These are phyloP conservation scores for Phytophthora megakarya DNA, from an alignment of 352 stramenopile species.

Conservation along the genomic window DNA sequence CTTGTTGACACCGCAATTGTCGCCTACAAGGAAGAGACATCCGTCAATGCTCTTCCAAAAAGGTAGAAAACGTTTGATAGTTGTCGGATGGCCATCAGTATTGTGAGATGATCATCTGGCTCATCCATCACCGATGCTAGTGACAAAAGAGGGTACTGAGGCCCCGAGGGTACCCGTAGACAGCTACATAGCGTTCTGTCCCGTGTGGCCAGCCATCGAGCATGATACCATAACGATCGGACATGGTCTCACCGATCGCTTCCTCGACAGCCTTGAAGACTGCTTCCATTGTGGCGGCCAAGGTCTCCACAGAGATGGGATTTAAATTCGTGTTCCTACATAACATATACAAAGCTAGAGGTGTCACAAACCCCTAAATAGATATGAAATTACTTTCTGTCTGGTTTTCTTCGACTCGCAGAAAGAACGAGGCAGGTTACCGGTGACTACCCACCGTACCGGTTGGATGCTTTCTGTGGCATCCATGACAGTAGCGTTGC, in stretches of 20 bases:
- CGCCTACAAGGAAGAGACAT: not conserved
- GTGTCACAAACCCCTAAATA: not conserved
- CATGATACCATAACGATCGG: not conserved
- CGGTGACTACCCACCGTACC: slow-evolving; percentile 13
- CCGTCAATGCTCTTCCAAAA: not conserved
- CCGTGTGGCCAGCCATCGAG: slow-evolving; percentile 7
- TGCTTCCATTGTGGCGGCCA: not conserved
- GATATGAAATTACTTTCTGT: slow-evolving; percentile 9
- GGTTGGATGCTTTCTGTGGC: not conserved
- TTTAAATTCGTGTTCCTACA: slow-evolving; percentile 10
- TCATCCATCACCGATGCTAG: slow-evolving; percentile 8
- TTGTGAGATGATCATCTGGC: not conserved
- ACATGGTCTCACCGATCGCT: not conserved
- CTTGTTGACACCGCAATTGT: slow-evolving; percentile 19
- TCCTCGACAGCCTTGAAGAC: slow-evolving; percentile 2
- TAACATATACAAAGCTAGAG: not conserved
- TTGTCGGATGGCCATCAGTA: not conserved
- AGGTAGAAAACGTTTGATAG: not conserved
- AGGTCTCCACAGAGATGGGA: not conserved
- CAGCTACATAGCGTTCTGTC: slow-evolving; percentile 9
- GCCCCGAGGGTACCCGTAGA: not conserved
- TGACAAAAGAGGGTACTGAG: slow-evolving; percentile 1
- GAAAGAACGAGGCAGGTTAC: slow-evolving; percentile 7
- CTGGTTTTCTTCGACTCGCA: slow-evolving; percentile 15
- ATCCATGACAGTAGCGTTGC: slow-evolving; percentile 1